Conservation (phyloP, 768 basidiomycete genomes). For the Auricularia sp. region DNA sequence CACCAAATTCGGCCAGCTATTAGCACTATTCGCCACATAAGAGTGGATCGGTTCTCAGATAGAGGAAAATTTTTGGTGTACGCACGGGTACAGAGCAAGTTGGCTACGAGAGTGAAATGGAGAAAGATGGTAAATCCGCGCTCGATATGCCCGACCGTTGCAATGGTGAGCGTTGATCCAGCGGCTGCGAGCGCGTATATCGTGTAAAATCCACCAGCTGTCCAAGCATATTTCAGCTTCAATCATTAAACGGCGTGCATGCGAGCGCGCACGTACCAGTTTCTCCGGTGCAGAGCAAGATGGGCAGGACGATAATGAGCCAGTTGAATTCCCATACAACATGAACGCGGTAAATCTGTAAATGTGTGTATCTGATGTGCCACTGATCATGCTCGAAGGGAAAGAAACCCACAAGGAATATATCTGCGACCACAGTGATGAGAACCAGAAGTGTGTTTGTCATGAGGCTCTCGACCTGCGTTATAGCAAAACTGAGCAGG, state of each 20-base stretch:
- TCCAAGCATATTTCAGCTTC: neutral
- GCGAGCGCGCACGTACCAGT: constrained; percentile 15
- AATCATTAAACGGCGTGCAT: no score
- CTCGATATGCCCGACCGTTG: neutral
- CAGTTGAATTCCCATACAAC: constrained; percentile 26
- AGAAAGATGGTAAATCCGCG: neutral
- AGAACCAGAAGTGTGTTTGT: neutral
- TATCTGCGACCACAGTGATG: neutral
- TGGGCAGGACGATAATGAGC: constrained; percentile 21
- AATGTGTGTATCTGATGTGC: neutral
- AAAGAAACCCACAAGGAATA: neutral
- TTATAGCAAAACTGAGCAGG: neutral
- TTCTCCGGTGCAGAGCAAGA: constrained; percentile 22
- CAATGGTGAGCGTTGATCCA: neutral
- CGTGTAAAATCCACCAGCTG: neutral
- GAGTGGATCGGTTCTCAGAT: neutral
- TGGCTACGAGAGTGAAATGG: neutral
- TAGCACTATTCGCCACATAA: neutral
- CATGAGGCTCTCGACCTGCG: neutral
- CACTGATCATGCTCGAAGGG: neutral
- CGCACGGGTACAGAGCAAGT: neutral
- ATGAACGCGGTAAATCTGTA: constrained; percentile 24
- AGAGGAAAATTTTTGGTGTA: neutral
- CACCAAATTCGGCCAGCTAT: neutral
- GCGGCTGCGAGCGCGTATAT: neutral